These are phyloP conservation scores for Cordyceps pruinosa DNA, from an alignment of 2,329 filamentous ascomycete genomes.

Conservation along the genomic window DNA sequence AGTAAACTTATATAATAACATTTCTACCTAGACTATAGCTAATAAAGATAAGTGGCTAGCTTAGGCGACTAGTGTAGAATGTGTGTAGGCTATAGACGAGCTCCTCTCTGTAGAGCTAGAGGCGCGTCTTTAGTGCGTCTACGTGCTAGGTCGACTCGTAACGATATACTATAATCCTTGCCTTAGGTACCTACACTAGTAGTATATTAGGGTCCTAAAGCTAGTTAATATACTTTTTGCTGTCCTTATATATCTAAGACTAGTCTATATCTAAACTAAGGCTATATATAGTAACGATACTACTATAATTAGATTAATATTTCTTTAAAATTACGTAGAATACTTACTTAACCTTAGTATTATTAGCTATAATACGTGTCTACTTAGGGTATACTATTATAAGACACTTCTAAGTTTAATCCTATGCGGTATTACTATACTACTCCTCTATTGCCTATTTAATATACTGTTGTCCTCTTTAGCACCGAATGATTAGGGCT, in stretches of 20 bases:
- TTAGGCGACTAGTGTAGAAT: conserved; percentile 1
- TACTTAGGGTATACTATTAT: not conserved
- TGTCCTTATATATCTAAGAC: conserved; percentile 17
- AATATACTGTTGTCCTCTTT: not conserved
- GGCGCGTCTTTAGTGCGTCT: conserved; percentile 17
- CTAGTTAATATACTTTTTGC: conserved; percentile 14
- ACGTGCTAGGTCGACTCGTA: conserved; percentile 17
- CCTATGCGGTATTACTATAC: not conserved
- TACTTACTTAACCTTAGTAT: not conserved
- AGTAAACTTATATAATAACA: conserved; percentile 15
- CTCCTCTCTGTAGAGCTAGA: conserved; percentile 17
- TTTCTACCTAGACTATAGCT: conserved; percentile 19
- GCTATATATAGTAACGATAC: conserved; percentile 19
- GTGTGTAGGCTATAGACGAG: conserved; percentile 13
- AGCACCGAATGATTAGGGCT: not conserved
- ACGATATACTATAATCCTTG: conserved; percentile 16
- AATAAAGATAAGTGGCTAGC: conserved; percentile 17
- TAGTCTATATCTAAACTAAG: conserved; percentile 18
- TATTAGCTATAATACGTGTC: not conserved
- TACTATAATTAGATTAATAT: not conserved
- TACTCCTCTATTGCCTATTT: not conserved
- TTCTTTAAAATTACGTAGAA: not conserved
- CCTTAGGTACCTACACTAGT: conserved; percentile 5
- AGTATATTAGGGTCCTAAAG: conserved; percentile 16
- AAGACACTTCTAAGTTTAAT: not conserved